Evolutionary conservation across 768 basidiomycete genomes (phyloP).

Genomic region (Mycena pura): DNA sequence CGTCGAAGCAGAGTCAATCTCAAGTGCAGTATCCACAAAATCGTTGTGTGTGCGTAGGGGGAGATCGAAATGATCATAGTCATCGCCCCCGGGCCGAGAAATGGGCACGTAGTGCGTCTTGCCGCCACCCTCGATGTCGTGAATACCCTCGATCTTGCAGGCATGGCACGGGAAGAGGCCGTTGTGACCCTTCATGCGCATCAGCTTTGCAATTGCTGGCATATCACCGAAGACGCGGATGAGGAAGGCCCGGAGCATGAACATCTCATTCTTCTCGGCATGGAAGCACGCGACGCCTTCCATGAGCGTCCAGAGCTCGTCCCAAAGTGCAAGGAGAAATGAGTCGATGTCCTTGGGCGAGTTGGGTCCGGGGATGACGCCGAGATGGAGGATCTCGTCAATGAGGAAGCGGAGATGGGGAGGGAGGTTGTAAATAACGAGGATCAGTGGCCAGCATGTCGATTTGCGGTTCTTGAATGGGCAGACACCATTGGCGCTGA

Average conservation of each 20-base stretch:
- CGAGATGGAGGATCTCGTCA: slow-evolving; percentile 40
- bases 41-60: slow-evolving; percentile 42
- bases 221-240: slow-evolving; percentile 1
- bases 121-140: slow-evolving; percentile 2
- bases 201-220: neutral
- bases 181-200: slow-evolving; percentile 24
- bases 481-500: slow-evolving; percentile 46
- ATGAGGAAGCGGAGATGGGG: slow-evolving; percentile 42
- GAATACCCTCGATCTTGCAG: slow-evolving; percentile 42
- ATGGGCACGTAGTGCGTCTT: slow-evolving; percentile 38
- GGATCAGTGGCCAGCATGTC: slow-evolving; percentile 43
- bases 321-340: slow-evolving; percentile 43
- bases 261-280: neutral
- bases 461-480: slow-evolving; percentile 36
- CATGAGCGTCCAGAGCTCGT: slow-evolving; percentile 42
- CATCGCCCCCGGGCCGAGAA: slow-evolving; percentile 17
- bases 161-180: slow-evolving; percentile 30
- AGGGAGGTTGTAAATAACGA: slow-evolving; percentile 44
- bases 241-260: no score
- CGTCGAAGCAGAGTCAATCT: slow-evolving; percentile 35
- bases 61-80: slow-evolving; percentile 39
- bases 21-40: slow-evolving; percentile 30
- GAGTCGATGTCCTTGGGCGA: slow-evolving; percentile 45
- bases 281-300: slow-evolving; percentile 30
- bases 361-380: slow-evolving; percentile 49